A percentile compares a stretch with the other conserved stretches of the same genome.
phyloP scores from a whole-genome alignment of 1,284 basidiomycete genomes.

The Cryptococcus amylolentus region DNA sequence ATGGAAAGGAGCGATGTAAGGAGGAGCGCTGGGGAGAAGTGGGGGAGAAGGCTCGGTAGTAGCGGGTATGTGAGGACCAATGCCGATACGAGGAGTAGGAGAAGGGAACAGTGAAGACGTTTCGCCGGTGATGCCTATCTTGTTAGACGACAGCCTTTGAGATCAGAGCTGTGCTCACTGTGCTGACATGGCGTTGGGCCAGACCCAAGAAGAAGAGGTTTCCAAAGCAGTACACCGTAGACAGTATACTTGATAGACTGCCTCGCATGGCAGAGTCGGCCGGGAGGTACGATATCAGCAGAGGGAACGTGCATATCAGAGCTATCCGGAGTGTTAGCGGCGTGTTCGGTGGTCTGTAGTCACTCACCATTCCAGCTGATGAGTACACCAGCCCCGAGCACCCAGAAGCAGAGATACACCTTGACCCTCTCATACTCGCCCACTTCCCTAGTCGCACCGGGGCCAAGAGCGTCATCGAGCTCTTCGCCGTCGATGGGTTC shows the following conservation, averaged over 20 bases:
- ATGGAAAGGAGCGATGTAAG: slow-evolving; percentile 31
- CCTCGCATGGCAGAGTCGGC: slow-evolving; percentile 20
- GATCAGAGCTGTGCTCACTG: slow-evolving; percentile 21
- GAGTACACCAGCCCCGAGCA: slow-evolving; percentile 46
- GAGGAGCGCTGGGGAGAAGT: slow-evolving; percentile 28
- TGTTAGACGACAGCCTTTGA: not conserved
- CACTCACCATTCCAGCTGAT: slow-evolving; percentile 48
- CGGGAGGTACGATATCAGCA: slow-evolving; percentile 37
- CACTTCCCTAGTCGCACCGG: not conserved
- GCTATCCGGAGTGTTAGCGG: slow-evolving; percentile 21
- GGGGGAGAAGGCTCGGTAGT: slow-evolving; percentile 35
- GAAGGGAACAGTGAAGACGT: slow-evolving; percentile 35
- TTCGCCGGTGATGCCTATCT: slow-evolving; percentile 32
- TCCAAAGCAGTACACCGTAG: slow-evolving; percentile 44
- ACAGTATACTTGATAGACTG: slow-evolving; percentile 41
- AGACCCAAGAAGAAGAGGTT: slow-evolving; percentile 47
- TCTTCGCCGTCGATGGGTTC: not conserved
- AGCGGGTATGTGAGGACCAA: slow-evolving; percentile 40
- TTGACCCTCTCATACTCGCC: slow-evolving; percentile 1
- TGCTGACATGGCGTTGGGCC: slow-evolving; percentile 40
- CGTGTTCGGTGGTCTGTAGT: not conserved
- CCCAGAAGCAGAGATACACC: slow-evolving; percentile 45
- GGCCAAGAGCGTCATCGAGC: not conserved
- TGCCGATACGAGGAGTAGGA: slow-evolving; percentile 31
- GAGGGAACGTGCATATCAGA: slow-evolving; percentile 46